Base-by-base conservation (phyloP, 345 rosid genomes). In the Lagerstroemia speciosa region DNA sequence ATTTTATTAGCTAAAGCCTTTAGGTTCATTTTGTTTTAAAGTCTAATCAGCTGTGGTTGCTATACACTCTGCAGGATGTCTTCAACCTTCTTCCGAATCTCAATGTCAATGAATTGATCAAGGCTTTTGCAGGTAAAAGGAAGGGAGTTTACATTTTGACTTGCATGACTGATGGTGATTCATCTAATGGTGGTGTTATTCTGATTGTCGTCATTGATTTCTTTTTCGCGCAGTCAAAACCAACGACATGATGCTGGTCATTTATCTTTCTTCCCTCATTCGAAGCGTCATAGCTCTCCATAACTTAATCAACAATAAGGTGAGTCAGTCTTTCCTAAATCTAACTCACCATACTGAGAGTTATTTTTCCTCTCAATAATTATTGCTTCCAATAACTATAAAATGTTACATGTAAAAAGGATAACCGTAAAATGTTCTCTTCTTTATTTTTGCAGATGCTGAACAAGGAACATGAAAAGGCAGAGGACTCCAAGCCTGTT, bases 291-390 rank as follows among this genome's bases (percentile, higher is more conserved):
- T 93, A 48, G 98, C 98, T 0, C 91, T 93, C 46, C 97, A 93
- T 78, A 91, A 89, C 83, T 83, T 89, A 93, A 93, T 93, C 81
- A 91, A 85, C 78, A 87, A 93, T 81, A 93, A 93, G 94, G 98
- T 91, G 41, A 65, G 73, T 63, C 29, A 27, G 2, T 34, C 63
- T 58, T 24, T 27, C 29, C 27, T 58, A 24, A 16, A 12, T 43
- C 66, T 57, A 24, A 60, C 16, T 27, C 3, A 60, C n/a, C 30
- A 20, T 19, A 8, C 9, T 17, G 32, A 31, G 63, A 22, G 16
- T 24, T 58, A 30, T 15, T 27, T 62, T 30, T 22, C 26, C 24
- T 2, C 20, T 19, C 6, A 48, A 3, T 6, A 48, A 1, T 1
- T 4, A 6, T 16, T 19, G 55, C 36, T 61, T 70, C 33, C 14